Evolutionary conservation across 2,329 filamentous ascomycete species (phyloP), one percentile per base, ranked within the genome.

Genomic region (Monascus ruber): DNA sequence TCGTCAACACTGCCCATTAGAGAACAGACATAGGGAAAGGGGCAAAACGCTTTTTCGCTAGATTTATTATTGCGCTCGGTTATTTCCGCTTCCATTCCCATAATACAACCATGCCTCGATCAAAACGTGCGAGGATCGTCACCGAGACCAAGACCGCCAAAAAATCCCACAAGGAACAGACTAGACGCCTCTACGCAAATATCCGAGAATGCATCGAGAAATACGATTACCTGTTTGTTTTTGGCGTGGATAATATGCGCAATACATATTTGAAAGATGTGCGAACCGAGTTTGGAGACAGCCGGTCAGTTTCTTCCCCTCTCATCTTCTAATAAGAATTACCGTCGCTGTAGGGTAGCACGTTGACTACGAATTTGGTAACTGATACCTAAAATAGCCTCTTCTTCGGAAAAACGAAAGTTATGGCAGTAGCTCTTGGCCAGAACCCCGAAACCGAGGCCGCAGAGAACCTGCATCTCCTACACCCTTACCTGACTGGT

Each of bases 361-460:
- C 3, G 17, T 17, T 3, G 17, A 17, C 17, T 17, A 17, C 17
- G 17, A 17, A 17, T 3, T 17, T 17, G 17, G 17, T 17, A 17
- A 17, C 17, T 17, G 3, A 17, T 3, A 17, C 17, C 17, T 17
- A n/a, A 5, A 17, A 36, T 54, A 91, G 88, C 53, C 72, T 98
- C 62, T 96, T 96, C 78, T 96, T 95, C 67, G 91, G 89, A 69
- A 98, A 96, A 72, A 96, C 89, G 43, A 96, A 96, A 70, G 88
- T 98, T 64, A 96, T 96, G 87, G 81, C 85, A 54, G 89, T 91
- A 68, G 88, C 91, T 41, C 82, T 98, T 25, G 91, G 91, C 58
- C 76, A 76, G 48, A 80, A 73, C 39, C 73, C 79, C 50, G 82
- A 84, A 56, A 83, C 85, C 55, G 85, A 88, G 66, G 76, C 84